Percentiles rank a stretch among this genome's conserved stretches.
Conservation (phyloP, 2,329 filamentous ascomycete genomes). For the Bimuria novae-zelandiae region DNA sequence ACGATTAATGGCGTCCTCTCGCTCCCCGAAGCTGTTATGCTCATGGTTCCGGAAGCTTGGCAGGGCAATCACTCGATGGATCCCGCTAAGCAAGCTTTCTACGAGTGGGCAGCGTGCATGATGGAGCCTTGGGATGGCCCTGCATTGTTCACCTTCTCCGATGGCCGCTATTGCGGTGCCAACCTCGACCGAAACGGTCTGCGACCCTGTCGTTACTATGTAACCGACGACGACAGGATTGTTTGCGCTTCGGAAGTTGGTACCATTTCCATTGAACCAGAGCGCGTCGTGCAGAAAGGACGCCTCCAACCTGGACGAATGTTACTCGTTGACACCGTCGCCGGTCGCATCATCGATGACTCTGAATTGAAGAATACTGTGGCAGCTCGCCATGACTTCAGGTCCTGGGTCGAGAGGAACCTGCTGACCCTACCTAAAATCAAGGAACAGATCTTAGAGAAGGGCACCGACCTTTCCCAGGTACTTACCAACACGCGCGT, state of each 20-base stretch:
- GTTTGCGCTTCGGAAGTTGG: slow-evolving; percentile 97
- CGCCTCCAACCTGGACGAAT: slow-evolving; percentile 93
- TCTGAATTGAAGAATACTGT: slow-evolving; percentile 88
- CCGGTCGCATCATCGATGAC: slow-evolving; percentile 92
- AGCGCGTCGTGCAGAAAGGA: slow-evolving; percentile 89
- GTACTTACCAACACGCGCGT: slow-evolving; percentile 71
- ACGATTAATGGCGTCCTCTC: slow-evolving; percentile 96
- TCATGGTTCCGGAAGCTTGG: slow-evolving; percentile 98
- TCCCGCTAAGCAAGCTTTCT: slow-evolving; percentile 93
- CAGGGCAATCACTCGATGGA: slow-evolving; percentile 93
- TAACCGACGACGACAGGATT: slow-evolving; percentile 95
- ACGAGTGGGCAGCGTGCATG: slow-evolving; percentile 97
- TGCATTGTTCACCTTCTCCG: slow-evolving; percentile 94
- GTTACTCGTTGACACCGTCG: slow-evolving; percentile 90
- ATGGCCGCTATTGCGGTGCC: slow-evolving; percentile 94
- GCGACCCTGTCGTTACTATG: slow-evolving; percentile 93
- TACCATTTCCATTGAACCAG: slow-evolving; percentile 87
- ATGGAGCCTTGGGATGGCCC: slow-evolving; percentile 99
- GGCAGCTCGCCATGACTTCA: slow-evolving; percentile 84
- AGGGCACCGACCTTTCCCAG: slow-evolving; percentile 66
- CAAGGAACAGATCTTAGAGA: slow-evolving; percentile 62
- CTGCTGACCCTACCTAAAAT: slow-evolving; percentile 81
- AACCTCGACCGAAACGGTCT: slow-evolving; percentile 96
- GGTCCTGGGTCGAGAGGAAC: slow-evolving; percentile 83
- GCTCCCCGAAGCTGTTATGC: slow-evolving; percentile 93